A percentile compares a stretch with the other conserved stretches of the same genome.
These are phyloP conservation scores for Sporisorium exsertum DNA, from an alignment of 1,284 basidiomycete species.

Conservation along the genomic window DNA sequence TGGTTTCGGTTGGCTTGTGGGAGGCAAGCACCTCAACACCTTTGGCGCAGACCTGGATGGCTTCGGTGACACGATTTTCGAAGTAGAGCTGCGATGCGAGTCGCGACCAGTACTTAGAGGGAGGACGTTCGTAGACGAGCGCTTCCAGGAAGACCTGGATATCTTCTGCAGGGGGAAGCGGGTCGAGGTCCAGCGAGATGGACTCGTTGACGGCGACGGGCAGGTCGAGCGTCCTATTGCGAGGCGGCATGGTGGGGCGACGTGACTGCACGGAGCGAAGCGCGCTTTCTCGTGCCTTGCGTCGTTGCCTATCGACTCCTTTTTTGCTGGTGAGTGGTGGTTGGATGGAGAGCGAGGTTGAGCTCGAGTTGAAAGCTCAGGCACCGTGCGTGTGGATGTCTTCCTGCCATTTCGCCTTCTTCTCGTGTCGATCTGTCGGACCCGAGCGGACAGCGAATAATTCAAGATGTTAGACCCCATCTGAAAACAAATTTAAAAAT, in stretches of 20 bases:
- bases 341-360: neutral
- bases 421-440: slow-evolving; percentile 10
- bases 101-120: slow-evolving; percentile 59
- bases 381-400: slow-evolving; percentile 2
- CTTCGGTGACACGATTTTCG: slow-evolving; percentile 51
- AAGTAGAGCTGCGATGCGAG: slow-evolving; percentile 58
- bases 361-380: too few relatives aligned
- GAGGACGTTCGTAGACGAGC: slow-evolving; percentile 57
- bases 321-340: neutral
- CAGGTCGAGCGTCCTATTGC: slow-evolving; percentile 55
- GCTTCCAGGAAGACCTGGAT: slow-evolving; percentile 61
- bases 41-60: slow-evolving; percentile 46
- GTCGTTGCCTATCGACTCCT: neutral
- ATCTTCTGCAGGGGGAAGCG: slow-evolving; percentile 59
- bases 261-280: too few relatives aligned
- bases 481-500: neutral
- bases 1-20: slow-evolving; percentile 50
- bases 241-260: slow-evolving; percentile 38
- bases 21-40: slow-evolving; percentile 52
- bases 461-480: neutral
- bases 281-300: too few relatives aligned
- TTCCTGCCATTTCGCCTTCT: slow-evolving; percentile 2
- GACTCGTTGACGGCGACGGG: slow-evolving; percentile 61
- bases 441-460: neutral
- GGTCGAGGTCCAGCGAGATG: slow-evolving; percentile 60